These are phyloP conservation scores for Coemansia brasiliensis DNA, from an alignment of 192 early-diverging fungal species.

Conservation along the genomic window DNA sequence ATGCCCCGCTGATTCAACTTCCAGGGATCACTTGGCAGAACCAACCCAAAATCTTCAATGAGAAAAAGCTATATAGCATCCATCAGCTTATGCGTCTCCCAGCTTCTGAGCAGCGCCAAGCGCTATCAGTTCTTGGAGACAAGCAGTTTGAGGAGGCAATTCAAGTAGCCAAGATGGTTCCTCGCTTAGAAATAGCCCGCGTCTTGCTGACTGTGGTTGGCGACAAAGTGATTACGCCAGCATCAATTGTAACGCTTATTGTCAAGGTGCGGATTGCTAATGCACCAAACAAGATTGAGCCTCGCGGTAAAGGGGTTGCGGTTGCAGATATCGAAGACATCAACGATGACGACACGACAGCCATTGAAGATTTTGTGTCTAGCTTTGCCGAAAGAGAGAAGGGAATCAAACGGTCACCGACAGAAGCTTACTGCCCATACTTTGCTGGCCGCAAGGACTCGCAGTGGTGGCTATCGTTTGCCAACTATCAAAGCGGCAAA, in stretches of 20 bases:
- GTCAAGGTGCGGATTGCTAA: slow-evolving; percentile 50
- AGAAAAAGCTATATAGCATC: slow-evolving; percentile 55
- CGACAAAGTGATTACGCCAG: slow-evolving; percentile 75
- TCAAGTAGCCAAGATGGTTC: slow-evolving; percentile 75
- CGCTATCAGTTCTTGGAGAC: slow-evolving; percentile 58
- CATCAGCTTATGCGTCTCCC: slow-evolving; percentile 68
- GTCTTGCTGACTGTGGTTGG: slow-evolving; percentile 83
- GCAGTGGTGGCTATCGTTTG: slow-evolving; percentile 91
- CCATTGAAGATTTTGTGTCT: slow-evolving; percentile 41
- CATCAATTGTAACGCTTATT: slow-evolving; percentile 75
- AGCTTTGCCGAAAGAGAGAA: slow-evolving; percentile 26
- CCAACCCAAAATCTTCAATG: slow-evolving; percentile 63
- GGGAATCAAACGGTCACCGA: slow-evolving; percentile 22
- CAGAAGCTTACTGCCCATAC: slow-evolving; percentile 54
- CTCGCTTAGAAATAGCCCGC: slow-evolving; percentile 71
- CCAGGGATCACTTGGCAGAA: slow-evolving; percentile 73
- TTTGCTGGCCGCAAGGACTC: slow-evolving; percentile 71
- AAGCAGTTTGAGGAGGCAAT: slow-evolving; percentile 70
- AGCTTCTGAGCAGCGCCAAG: slow-evolving; percentile 61
- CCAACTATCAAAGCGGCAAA: slow-evolving; percentile 78
- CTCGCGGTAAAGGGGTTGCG: slow-evolving; percentile 25
- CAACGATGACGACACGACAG: slow-evolving; percentile 42
- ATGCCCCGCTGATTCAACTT: slow-evolving; percentile 81
- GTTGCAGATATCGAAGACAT: slow-evolving; percentile 51
- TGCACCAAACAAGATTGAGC: slow-evolving; percentile 15